Evolutionary conservation across 108 stramenopile species (phyloP).

Genomic region (Nitzschia inconspicua): DNA sequence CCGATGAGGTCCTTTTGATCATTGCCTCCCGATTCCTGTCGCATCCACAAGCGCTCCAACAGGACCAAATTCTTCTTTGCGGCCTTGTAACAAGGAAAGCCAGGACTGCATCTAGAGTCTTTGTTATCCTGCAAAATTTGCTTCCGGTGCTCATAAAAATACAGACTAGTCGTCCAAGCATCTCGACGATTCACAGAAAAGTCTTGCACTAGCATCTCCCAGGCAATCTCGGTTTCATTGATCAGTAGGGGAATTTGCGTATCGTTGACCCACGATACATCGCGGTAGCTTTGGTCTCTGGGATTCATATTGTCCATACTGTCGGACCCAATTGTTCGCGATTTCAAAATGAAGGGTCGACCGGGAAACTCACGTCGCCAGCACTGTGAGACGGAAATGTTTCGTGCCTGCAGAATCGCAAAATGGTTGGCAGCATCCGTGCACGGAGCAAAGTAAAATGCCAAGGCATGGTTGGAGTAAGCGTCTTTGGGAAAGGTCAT

Average conservation of each 20-base stretch:
- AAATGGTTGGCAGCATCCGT: neutral
- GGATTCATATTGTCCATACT: slow-evolving; percentile 6
- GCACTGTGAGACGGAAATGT: neutral
- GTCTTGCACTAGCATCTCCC: neutral
- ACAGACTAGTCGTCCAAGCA: slow-evolving; percentile 1
- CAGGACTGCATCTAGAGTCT: neutral
- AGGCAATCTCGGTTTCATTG: neutral
- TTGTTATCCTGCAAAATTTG: neutral
- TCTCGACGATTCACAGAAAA: neutral
- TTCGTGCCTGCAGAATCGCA: neutral
- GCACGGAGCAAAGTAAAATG: slow-evolving; percentile 10
- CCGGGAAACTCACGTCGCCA: slow-evolving; percentile 10
- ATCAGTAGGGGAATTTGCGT: neutral
- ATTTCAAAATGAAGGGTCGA: neutral
- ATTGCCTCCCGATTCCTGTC: too few species aligned
- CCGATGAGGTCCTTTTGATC: too few species aligned
- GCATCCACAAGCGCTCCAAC: neutral
- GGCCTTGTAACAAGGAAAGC: slow-evolving; percentile 10
- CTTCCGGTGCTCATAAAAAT: neutral
- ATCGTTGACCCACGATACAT: slow-evolving; percentile 6
- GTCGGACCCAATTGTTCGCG: slow-evolving; percentile 6
- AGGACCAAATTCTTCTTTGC: slow-evolving; percentile 1
- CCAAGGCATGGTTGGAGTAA: slow-evolving; percentile 8
- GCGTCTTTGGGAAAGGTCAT: slow-evolving; percentile 3
- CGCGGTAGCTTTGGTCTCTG: neutral